Evolutionary conservation across 1,284 basidiomycete genomes (phyloP), one percentile per base, ranked within the genome.

Genomic region (Sporisorium graminicola): DNA sequence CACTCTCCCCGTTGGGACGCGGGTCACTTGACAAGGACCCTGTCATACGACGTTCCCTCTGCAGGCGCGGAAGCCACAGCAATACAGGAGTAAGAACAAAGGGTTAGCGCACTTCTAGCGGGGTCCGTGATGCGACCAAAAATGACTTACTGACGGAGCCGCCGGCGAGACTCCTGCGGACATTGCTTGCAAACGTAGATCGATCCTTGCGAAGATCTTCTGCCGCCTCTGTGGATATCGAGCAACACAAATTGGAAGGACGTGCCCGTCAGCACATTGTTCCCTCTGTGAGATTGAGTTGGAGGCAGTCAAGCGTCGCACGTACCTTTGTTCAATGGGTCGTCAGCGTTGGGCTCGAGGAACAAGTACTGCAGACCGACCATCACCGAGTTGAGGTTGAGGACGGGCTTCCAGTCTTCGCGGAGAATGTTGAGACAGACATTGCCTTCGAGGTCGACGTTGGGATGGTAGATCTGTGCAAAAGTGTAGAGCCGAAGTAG

Each of bases 321-420:
- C 80, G 7, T 44, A 94, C 96, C 96, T 88, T 99, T 99, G 89
- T 99, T 99, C 80, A 99, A 86, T 26, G 97, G 97, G 87, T 99
- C 97, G 83, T 98, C 96, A 37, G 97, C 93, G 82, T 99, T 99
- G 16, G 97, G 96, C 86, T 99, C 97, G 65, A 99, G 89, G 89
- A 99, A 99, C 51, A 99, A 90, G 86, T 98, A 99, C 86, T 99
- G 95, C 67, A 99, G 88, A 40, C 97, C 97, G 75, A 98, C 94
- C 92, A 98, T 95, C 74, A 99, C 93, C 40, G 94, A 94, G 86
- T 95, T 98, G 62, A 98, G 89, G 87, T 98, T 98, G 58, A 99
- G 89, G 5, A 98, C 97, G 16, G 97, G 97, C 86, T 99, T 99
- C 97, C 97, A 99, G 88, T 99, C 97, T 88, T 99, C 97, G 86